Evolutionary conservation across 2,329 filamentous ascomycete species (phyloP).

Genomic region (Fusarium sp.): DNA sequence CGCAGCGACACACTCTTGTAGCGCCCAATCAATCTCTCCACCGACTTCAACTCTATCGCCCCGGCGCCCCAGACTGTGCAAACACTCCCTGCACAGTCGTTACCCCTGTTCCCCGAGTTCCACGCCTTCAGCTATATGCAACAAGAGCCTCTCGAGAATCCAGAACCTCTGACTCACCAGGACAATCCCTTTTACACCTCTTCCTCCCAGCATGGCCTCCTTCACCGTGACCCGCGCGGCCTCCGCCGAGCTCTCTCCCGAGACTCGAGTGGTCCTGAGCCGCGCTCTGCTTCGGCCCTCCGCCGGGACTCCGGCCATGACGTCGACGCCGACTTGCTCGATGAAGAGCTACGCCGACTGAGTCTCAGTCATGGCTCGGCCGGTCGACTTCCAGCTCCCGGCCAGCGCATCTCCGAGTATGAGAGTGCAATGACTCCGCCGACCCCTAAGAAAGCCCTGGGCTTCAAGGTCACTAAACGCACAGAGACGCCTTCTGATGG

Average conservation of each 20-base stretch:
- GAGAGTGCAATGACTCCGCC: conserved; percentile 64
- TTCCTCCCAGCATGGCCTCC: conserved; percentile 65
- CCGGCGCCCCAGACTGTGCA: conserved; percentile 59
- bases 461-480: conserved; percentile 64
- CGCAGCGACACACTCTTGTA: conserved; percentile 31
- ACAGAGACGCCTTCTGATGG: conserved; percentile 51
- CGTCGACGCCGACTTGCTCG: conserved; percentile 55
- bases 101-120: conserved; percentile 47
- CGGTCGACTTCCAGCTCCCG: conserved; percentile 49
- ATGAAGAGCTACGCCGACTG: conserved; percentile 62
- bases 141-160: conserved; percentile 61
- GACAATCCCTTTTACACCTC: conserved; percentile 47
- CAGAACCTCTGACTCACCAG: conserved; percentile 52
- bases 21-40: conserved; percentile 15
- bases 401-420: conserved; percentile 66
- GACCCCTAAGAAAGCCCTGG: conserved; percentile 57
- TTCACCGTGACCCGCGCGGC: conserved; percentile 54
- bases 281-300: conserved; percentile 46
- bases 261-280: conserved; percentile 50
- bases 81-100: conserved; percentile 58
- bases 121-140: conserved; percentile 67
- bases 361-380: conserved; percentile 49
- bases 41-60: conserved; percentile 9
- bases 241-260: conserved; percentile 46
- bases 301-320: conserved; percentile 44